Conservation (phyloP, 495 filamentous ascomycete genomes). For the Talaromyces thailandensis region DNA sequence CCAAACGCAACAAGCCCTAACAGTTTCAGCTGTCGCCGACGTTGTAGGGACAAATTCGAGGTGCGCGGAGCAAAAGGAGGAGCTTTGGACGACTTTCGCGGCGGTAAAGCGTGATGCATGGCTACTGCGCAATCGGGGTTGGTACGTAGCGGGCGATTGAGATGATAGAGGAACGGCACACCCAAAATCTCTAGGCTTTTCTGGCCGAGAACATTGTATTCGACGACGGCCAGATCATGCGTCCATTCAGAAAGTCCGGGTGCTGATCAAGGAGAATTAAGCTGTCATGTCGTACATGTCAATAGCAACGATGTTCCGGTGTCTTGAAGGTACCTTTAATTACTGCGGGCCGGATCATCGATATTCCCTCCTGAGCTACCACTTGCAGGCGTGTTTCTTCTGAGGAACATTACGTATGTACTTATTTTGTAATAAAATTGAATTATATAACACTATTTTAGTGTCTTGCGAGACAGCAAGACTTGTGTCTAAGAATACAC, state of each 20-base stretch:
- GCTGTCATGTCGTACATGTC: background rate
- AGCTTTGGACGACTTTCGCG: conserved; percentile 51
- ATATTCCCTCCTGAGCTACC: background rate
- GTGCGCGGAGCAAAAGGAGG: conserved; percentile 48
- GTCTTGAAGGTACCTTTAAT: background rate
- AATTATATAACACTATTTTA: background rate
- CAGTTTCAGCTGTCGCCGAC: conserved; percentile 57
- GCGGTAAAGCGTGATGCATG: conserved; percentile 91
- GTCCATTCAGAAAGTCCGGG: background rate
- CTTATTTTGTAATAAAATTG: background rate
- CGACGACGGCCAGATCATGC: background rate
- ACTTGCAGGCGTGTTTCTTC: background rate
- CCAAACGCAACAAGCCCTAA: conserved; percentile 48
- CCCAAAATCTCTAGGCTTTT: background rate
- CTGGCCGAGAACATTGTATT: conserved; percentile 2
- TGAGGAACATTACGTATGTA: background rate
- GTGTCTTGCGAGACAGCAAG: background rate
- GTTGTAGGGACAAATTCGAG: conserved; percentile 50
- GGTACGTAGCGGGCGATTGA: background rate
- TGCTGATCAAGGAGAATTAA: background rate
- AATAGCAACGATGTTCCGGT: background rate
- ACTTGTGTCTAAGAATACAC: background rate
- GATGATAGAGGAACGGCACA: background rate
- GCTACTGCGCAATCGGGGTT: conserved; percentile 4
- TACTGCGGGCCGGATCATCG: conserved; percentile 5